Conservation (phyloP, 2,329 filamentous ascomycete genomes). For the Fusarium coicis region DNA sequence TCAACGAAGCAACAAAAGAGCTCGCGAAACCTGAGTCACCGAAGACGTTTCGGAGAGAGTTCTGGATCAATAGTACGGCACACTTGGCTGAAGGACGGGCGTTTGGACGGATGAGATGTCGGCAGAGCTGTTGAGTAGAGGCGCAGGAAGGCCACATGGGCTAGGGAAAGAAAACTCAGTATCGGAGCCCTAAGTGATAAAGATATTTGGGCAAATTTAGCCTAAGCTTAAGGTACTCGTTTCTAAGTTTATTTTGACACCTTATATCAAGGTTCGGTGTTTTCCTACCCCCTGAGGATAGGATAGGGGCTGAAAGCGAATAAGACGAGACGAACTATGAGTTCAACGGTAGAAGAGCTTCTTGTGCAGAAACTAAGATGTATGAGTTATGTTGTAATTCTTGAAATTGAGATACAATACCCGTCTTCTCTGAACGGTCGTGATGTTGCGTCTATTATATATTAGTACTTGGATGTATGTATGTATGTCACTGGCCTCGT, state of each 20-base stretch:
- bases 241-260: too few relatives aligned
- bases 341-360: not conserved
- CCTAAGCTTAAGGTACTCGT: too few relatives aligned
- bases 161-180: too few relatives aligned
- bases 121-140: not conserved
- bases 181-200: too few relatives aligned
- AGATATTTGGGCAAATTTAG: too few relatives aligned
- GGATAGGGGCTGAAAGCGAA: not conserved
- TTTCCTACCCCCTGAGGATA: too few relatives aligned
- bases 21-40: not conserved
- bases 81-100: accelerated
- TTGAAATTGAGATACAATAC: accelerated
- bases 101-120: accelerated
- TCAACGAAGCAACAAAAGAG: not conserved
- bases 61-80: accelerated
- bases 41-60: accelerated
- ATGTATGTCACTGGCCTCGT: too few relatives aligned
- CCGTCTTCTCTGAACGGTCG: too few relatives aligned
- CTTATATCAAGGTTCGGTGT: too few relatives aligned
- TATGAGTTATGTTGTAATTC: not conserved
- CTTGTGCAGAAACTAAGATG: not conserved
- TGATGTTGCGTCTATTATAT: not conserved
- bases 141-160: accelerated
- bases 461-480: too few relatives aligned
- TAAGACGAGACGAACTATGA: not conserved